Evolutionary conservation across 495 filamentous ascomycete species (phyloP).

Genomic region (Talaromyces trachyspermus): DNA sequence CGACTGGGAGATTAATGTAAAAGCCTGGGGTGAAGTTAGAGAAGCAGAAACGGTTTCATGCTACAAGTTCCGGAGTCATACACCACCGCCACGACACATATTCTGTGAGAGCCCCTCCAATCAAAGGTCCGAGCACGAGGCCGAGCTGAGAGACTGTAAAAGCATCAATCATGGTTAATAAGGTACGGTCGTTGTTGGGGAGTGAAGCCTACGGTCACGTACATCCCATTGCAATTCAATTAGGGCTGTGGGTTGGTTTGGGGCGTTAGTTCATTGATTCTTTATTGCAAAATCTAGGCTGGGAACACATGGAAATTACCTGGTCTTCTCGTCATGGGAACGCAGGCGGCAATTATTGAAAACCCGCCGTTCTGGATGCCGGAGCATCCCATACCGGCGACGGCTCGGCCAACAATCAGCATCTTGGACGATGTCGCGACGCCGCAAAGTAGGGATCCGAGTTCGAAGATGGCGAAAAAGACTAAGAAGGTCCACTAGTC

Average conservation of each 20-base stretch:
- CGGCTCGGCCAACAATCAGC: conserved; percentile 70
- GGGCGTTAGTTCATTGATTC: too few species aligned
- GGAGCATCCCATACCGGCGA: conserved; percentile 62
- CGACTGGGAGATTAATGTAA: conserved; percentile 48
- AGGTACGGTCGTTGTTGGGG: too few species aligned
- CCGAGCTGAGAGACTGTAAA: conserved; percentile 6
- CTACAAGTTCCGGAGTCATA: conserved; percentile 7
- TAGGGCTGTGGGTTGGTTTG: not conserved
- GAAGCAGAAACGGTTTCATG: conserved; percentile 8
- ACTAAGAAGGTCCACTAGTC: conserved; percentile 42
- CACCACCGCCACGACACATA: conserved; percentile 37
- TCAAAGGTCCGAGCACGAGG: conserved; percentile 34
- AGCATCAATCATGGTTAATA: too few species aligned
- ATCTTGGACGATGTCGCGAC: conserved; percentile 56
- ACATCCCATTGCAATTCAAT: conserved; percentile 1
- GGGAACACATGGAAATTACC: too few species aligned
- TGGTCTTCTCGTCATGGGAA: conserved; percentile 1
- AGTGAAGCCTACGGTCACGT: conserved; percentile 11
- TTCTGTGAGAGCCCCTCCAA: conserved; percentile 47
- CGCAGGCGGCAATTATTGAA: conserved; percentile 12
- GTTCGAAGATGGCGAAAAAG: conserved; percentile 57
- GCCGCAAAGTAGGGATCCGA: conserved; percentile 65
- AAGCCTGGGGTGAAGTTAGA: conserved; percentile 25
- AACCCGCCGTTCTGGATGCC: conserved; percentile 22
- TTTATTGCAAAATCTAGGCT: too few species aligned